A percentile compares a stretch with the other conserved stretches of the same genome.
Conservation (phyloP, 441 rosid species). For the Mallotus repandus region DNA sequence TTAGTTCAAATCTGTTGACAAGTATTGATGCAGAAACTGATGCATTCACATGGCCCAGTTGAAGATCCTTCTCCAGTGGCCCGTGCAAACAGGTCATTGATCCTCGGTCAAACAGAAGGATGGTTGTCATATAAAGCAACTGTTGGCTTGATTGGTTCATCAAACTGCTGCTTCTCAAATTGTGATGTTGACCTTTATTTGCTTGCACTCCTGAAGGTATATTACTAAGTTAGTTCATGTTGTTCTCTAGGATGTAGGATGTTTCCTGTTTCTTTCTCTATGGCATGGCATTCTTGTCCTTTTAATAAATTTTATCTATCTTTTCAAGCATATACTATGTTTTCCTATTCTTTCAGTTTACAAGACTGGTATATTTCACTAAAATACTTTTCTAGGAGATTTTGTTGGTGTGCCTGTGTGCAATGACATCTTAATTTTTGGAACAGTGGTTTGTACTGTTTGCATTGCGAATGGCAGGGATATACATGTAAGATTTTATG, state of each 20-base stretch:
- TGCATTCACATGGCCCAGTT: constrained; percentile 66
- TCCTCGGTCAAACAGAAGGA: constrained; percentile 73
- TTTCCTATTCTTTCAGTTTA: neutral
- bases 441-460: neutral
- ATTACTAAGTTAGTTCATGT: constrained; percentile 5
- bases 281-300: neutral
- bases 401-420: neutral
- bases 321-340: neutral
- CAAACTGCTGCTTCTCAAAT: constrained; percentile 63
- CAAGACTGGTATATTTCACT: neutral
- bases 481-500: neutral
- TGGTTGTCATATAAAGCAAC: constrained; percentile 79
- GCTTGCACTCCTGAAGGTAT: constrained; percentile 79
- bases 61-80: constrained; percentile 93
- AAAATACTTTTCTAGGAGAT: neutral
- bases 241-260: constrained; percentile 1
- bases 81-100: constrained; percentile 59
- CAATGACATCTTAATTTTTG: neutral
- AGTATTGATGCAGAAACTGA: constrained; percentile 70
- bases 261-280: neutral
- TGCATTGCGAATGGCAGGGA: neutral
- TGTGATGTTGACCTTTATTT: constrained; percentile 74
- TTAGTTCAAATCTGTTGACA: constrained; percentile 34
- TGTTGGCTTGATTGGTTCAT: constrained; percentile 65
- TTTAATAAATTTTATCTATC: neutral